Evolutionary conservation across 768 basidiomycete genomes (phyloP).

Genomic region (Tremella mesenterica): DNA sequence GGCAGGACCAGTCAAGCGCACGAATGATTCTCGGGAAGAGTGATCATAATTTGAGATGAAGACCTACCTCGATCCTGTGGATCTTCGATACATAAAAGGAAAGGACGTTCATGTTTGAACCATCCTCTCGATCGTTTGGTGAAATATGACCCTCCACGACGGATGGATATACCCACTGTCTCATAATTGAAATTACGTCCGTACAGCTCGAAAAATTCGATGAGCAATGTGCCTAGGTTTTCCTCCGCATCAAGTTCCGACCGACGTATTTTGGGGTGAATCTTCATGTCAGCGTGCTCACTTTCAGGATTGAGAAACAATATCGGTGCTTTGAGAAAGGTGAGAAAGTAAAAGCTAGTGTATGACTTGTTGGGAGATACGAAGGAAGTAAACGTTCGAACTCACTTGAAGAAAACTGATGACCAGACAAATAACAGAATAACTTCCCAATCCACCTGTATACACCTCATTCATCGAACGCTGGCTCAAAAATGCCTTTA

Average conservation of each 20-base stretch:
- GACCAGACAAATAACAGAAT: constrained; percentile 85
- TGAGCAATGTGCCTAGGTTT: constrained; percentile 85
- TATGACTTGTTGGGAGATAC: background rate
- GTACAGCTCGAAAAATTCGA: constrained; percentile 97
- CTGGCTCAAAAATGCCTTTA: constrained; percentile 82
- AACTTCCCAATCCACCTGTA: constrained; percentile 87
- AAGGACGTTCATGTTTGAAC: constrained; percentile 50
- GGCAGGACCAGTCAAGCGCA: background rate
- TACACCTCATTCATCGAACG: constrained; percentile 97
- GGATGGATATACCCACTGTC: constrained; percentile 77
- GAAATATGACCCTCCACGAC: constrained; percentile 82
- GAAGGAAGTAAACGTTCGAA: too few species aligned
- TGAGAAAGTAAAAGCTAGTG: background rate
- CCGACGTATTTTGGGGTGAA: constrained; percentile 87
- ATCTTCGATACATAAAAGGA: constrained; percentile 78
- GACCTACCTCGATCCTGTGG: constrained; percentile 78
- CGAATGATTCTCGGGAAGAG: background rate
- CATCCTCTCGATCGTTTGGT: constrained; percentile 74
- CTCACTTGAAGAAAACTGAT: constrained; percentile 82
- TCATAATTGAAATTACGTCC: constrained; percentile 85
- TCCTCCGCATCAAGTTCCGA: constrained; percentile 77
- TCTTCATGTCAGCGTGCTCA: constrained; percentile 46
- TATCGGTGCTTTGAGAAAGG: too few species aligned
- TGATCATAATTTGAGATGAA: constrained; percentile 5
- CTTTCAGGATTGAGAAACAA: background rate